Evolutionary conservation across 2,329 filamentous ascomycete genomes (phyloP).

Genomic region (Penicillium sp.): DNA sequence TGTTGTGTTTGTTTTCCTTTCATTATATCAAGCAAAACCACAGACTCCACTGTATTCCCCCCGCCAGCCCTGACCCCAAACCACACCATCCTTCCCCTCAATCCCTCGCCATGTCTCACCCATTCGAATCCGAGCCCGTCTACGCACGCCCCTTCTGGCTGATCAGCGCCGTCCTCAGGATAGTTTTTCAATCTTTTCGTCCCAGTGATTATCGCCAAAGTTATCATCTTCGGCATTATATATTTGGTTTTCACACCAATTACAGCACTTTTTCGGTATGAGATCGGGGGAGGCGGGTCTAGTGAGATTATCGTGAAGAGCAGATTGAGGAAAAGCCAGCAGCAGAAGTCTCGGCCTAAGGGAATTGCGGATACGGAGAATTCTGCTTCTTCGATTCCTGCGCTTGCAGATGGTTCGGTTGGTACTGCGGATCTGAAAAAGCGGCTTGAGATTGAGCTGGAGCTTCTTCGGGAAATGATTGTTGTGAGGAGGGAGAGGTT

Average conservation of each 20-base stretch:
- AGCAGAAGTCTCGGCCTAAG: too few relatives aligned
- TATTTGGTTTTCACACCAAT: too few relatives aligned
- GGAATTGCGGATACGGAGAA: too few relatives aligned
- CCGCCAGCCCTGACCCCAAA: neutral
- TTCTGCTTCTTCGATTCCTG: too few relatives aligned
- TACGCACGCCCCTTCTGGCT: neutral
- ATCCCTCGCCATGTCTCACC: neutral
- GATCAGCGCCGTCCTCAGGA: neutral
- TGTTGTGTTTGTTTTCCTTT: too few relatives aligned
- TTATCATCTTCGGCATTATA: neutral
- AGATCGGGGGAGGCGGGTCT: too few relatives aligned
- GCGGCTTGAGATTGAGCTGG: constrained; percentile 1
- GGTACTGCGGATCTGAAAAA: neutral
- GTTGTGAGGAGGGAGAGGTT: neutral
- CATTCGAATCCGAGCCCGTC: neutral
- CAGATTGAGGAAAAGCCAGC: too few relatives aligned
- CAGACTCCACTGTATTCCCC: too few relatives aligned
- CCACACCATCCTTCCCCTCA: neutral
- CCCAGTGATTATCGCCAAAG: neutral
- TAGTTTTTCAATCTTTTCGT: neutral
- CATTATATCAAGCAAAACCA: too few relatives aligned
- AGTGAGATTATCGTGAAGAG: too few relatives aligned
- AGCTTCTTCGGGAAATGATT: neutral
- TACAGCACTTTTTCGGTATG: too few relatives aligned
- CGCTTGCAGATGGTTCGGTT: neutral